These are phyloP conservation scores for Pseudocercospora fuligena DNA, from an alignment of 2,329 filamentous ascomycete genomes.

Conservation along the genomic window DNA sequence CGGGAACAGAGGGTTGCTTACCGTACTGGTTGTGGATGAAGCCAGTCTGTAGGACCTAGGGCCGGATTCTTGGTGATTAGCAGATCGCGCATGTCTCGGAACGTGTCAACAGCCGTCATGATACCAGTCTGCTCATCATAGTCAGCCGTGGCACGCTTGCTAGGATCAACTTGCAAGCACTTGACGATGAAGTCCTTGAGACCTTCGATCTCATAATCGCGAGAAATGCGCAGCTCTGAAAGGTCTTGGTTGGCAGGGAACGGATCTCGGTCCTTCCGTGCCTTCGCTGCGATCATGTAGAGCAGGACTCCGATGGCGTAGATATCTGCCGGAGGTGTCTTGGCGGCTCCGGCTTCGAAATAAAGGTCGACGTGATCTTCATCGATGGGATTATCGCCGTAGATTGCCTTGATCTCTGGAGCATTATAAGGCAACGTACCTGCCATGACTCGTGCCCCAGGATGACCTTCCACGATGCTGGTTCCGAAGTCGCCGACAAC, in stretches of 20 bases:
- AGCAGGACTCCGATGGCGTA: constrained; percentile 30
- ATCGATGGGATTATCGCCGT: neutral
- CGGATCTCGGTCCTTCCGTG: neutral
- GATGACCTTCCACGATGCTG: neutral
- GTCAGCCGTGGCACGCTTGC: neutral
- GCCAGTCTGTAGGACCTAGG: neutral
- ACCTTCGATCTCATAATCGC: neutral
- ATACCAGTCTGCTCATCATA: neutral
- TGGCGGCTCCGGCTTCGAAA: neutral
- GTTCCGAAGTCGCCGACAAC: constrained; percentile 28
- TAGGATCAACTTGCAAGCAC: neutral
- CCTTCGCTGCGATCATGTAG: constrained; percentile 17
- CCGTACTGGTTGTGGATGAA: neutral
- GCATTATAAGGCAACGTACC: neutral
- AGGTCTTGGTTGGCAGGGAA: neutral
- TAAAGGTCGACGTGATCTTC: neutral
- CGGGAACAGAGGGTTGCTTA: neutral
- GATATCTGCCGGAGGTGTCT: constrained; percentile 21
- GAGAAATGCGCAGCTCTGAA: neutral
- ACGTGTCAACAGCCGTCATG: neutral
- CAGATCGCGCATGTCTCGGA: neutral
- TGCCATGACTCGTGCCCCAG: neutral
- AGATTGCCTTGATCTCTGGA: neutral
- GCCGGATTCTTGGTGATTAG: neutral
- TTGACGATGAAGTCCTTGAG: neutral